These are phyloP conservation scores for Prorocentrum cordatum DNA, from an alignment of 169 alveolate genomes.

Conservation along the genomic window DNA sequence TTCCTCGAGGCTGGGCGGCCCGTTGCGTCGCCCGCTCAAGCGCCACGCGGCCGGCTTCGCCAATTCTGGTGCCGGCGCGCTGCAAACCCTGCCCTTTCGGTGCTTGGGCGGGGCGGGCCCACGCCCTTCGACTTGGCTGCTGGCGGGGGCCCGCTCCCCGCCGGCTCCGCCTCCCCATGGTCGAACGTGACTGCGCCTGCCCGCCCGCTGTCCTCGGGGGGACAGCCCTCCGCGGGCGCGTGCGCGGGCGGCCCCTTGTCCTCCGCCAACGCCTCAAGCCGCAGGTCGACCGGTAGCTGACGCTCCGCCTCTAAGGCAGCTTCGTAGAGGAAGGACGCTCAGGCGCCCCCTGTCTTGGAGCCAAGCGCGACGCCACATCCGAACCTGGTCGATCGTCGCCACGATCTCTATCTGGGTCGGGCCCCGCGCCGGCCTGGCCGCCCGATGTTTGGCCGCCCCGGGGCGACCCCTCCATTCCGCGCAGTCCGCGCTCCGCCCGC, in stretches of 20 bases:
- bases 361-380: neutral
- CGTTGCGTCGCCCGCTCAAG: neutral
- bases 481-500: too few relatives aligned
- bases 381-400: neutral
- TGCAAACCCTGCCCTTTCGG: too few relatives aligned
- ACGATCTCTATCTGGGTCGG: neutral
- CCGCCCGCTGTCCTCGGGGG: too few relatives aligned
- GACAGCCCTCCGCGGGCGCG: too few relatives aligned
- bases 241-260: too few relatives aligned
- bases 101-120: too few relatives aligned
- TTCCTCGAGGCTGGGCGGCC: neutral
- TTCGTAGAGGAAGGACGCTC: neutral
- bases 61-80: neutral
- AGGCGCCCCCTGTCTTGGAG: neutral
- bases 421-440: neutral
- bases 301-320: neutral
- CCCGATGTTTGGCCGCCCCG: too few relatives aligned
- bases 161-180: neutral
- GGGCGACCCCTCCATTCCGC: too few relatives aligned
- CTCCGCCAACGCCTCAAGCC: too few relatives aligned
- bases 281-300: too few relatives aligned
- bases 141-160: neutral
- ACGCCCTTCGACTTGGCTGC: neutral
- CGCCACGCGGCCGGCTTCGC: neutral
- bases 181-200: too few relatives aligned